Conservation (phyloP, 768 basidiomycete species). For the Lactifluus volemus region DNA sequence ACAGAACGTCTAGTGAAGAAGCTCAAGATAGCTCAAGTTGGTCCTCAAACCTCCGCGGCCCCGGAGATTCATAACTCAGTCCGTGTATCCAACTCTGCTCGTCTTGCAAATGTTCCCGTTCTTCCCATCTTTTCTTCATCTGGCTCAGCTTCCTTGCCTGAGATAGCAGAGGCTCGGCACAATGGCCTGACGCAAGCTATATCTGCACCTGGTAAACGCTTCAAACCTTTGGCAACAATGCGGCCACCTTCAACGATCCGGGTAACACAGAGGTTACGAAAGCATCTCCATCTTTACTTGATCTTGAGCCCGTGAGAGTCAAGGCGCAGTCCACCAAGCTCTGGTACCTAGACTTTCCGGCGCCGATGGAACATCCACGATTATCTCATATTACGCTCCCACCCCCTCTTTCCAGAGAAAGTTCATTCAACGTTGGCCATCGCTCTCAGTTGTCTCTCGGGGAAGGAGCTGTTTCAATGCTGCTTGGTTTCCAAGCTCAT, state of each 20-base stretch:
- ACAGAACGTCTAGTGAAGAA: neutral
- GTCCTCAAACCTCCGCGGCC: neutral
- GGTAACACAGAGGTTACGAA: neutral
- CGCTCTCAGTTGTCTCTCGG: slow-evolving; percentile 40
- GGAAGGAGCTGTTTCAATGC: slow-evolving; percentile 37
- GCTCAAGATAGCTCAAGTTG: neutral
- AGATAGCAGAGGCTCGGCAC: neutral
- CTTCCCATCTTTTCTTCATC: neutral
- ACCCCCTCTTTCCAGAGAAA: slow-evolving; percentile 53
- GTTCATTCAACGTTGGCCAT: slow-evolving; percentile 44
- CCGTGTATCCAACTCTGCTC: neutral
- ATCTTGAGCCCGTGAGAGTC: neutral
- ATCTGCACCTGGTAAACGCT: slow-evolving; percentile 1
- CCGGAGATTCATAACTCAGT: neutral
- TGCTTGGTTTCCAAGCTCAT: slow-evolving; percentile 49
- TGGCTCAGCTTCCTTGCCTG: neutral
- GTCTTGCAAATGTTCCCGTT: neutral
- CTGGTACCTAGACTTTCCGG: slow-evolving; percentile 32
- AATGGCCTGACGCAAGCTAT: neutral
- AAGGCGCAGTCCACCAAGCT: neutral
- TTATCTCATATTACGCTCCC: slow-evolving; percentile 45
- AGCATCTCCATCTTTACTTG: neutral
- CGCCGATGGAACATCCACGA: slow-evolving; percentile 10
- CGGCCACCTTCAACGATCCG: neutral
- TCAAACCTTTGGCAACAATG: slow-evolving; percentile 3